Conservation (phyloP, 495 filamentous ascomycete species). For the Talaromyces proteolyticus region DNA sequence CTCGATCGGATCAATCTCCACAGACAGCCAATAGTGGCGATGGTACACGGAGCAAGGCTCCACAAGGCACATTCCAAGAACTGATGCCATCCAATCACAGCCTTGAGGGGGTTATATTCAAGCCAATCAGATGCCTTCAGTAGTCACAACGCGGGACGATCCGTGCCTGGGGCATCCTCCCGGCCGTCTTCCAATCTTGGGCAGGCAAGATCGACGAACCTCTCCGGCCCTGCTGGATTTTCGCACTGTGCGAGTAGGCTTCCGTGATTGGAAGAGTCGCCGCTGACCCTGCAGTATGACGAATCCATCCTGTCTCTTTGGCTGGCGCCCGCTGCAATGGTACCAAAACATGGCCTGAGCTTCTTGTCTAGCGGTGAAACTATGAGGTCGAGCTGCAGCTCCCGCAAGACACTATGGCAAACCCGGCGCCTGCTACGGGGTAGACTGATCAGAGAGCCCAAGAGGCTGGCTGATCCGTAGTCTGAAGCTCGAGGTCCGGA, state of each 20-base stretch:
- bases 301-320: background rate
- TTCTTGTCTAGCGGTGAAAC: background rate
- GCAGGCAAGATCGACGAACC: background rate
- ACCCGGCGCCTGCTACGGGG: too few relatives aligned
- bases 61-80: too few relatives aligned
- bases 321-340: background rate
- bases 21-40: too few relatives aligned
- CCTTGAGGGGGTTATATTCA: background rate
- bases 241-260: too few relatives aligned
- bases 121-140: background rate
- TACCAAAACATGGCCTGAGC: background rate
- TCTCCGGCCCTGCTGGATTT: background rate
- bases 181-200: background rate
- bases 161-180: too few relatives aligned
- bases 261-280: too few relatives aligned
- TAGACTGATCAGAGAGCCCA: background rate
- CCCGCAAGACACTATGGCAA: too few relatives aligned
- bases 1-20: background rate
- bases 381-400: background rate
- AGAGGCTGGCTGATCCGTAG: background rate
- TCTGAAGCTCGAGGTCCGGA: background rate
- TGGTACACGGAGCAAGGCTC: too few relatives aligned
- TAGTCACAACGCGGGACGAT: background rate
- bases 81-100: too few relatives aligned
- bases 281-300: conserved; percentile 1